These are phyloP conservation scores for Penicillium sclerotigenum DNA, from an alignment of 2,329 filamentous ascomycete species.

Conservation along the genomic window DNA sequence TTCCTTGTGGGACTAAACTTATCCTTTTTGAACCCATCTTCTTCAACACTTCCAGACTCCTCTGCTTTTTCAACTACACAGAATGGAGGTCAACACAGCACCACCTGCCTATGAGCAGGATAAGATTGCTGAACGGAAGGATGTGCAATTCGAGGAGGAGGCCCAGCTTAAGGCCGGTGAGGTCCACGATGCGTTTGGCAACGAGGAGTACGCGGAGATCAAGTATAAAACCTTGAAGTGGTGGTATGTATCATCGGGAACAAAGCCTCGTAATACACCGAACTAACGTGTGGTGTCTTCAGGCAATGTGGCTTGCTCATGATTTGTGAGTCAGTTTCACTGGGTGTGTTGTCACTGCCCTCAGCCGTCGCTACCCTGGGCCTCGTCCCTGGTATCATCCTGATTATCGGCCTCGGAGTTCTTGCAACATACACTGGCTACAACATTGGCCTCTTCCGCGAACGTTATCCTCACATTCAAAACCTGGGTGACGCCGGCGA, in stretches of 20 bases:
- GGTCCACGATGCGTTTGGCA: slow-evolving; percentile 25
- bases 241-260: slow-evolving; percentile 16
- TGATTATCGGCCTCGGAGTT: slow-evolving; percentile 54
- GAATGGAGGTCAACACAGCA: slow-evolving; percentile 19
- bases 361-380: slow-evolving; percentile 23
- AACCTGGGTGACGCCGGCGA: slow-evolving; percentile 67
- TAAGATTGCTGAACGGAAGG: slow-evolving; percentile 21
- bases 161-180: slow-evolving; percentile 21
- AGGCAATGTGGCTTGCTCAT: slow-evolving; percentile 27
- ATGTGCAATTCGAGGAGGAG: slow-evolving; percentile 17
- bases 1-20: background rate
- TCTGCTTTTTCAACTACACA: slow-evolving; percentile 6
- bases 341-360: slow-evolving; percentile 25
- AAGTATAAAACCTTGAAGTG: slow-evolving; percentile 28
- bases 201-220: slow-evolving; percentile 26
- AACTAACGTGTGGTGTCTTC: background rate
- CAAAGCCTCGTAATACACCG: background rate
- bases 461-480: slow-evolving; percentile 56
- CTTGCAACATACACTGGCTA: slow-evolving; percentile 59
- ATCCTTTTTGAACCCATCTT: background rate
- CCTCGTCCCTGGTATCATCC: slow-evolving; percentile 45
- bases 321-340: slow-evolving; percentile 28
- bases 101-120: slow-evolving; percentile 20
- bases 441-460: slow-evolving; percentile 58
- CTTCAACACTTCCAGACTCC: background rate